These are phyloP conservation scores for Durio zibethinus DNA, from an alignment of 345 rosid species.

Conservation along the genomic window DNA sequence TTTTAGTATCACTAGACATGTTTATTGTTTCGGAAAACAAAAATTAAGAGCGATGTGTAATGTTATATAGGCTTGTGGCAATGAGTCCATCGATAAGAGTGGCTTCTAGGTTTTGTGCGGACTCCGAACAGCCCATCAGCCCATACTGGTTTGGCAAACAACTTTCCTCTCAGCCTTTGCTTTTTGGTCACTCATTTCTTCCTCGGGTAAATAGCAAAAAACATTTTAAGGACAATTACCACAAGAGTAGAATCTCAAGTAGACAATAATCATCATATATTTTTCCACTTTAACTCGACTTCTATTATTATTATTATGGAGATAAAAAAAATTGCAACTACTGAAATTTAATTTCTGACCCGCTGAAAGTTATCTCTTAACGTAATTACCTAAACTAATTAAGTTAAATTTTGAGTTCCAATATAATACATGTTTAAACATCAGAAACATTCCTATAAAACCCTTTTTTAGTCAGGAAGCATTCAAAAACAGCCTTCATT, in stretches of 20 bases:
- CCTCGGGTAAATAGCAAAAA: neutral
- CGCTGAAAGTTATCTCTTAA: too few relatives aligned
- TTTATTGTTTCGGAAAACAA: too few relatives aligned
- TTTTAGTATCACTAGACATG: too few relatives aligned
- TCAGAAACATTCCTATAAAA: constrained; percentile 11
- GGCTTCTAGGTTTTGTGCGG: neutral
- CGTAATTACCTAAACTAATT: too few relatives aligned
- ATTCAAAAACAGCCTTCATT: constrained; percentile 47
- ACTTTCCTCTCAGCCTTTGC: neutral
- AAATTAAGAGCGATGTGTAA: too few relatives aligned
- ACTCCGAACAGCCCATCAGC: neutral
- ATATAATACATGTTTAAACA: constrained; percentile 18
- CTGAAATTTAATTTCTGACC: too few relatives aligned
- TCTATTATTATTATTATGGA: neutral
- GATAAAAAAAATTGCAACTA: too few relatives aligned
- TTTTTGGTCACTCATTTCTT: neutral
- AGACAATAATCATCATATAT: neutral
- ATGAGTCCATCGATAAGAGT: neutral
- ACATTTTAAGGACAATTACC: neutral
- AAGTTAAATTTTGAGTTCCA: too few relatives aligned
- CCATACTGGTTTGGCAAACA: neutral
- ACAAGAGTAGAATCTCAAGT: neutral
- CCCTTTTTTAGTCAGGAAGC: constrained; percentile 37
- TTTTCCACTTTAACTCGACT: constrained; percentile 6
- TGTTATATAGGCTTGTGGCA: too few relatives aligned